phyloP scores from a whole-genome alignment of 2,329 filamentous ascomycete species.

The Colletotrichum nymphaeae region DNA sequence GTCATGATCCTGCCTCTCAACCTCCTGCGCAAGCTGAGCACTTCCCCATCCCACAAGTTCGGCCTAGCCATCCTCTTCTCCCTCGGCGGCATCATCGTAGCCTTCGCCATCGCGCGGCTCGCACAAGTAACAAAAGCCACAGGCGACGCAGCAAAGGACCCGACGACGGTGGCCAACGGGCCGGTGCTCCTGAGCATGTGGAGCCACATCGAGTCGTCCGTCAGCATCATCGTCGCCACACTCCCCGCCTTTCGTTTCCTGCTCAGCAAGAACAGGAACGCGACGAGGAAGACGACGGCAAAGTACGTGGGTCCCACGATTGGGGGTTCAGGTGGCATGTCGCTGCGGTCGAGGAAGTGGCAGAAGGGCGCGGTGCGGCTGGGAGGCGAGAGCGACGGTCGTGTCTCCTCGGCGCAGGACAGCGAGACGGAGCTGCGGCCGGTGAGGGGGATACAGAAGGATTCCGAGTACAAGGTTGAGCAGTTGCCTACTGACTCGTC shows the following conservation, averaged over 20 bases:
- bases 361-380: constrained; percentile 10
- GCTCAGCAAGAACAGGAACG: constrained; percentile 16
- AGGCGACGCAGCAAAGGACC: constrained; percentile 24
- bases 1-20: constrained; percentile 26
- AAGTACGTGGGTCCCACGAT: constrained; percentile 9
- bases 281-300: constrained; percentile 3
- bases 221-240: constrained; percentile 31
- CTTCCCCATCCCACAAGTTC: constrained; percentile 16
- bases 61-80: constrained; percentile 32
- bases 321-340: constrained; percentile 7
- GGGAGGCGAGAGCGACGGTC: neutral
- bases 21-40: constrained; percentile 21
- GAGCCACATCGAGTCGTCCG: constrained; percentile 33
- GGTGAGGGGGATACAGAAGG: constrained; percentile 16
- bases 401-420: neutral
- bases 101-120: constrained; percentile 28
- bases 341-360: constrained; percentile 8
- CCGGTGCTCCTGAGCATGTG: constrained; percentile 34
- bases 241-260: constrained; percentile 31
- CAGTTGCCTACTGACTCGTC: neutral
- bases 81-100: constrained; percentile 30
- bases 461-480: constrained; percentile 14
- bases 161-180: constrained; percentile 27
- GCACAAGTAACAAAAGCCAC: constrained; percentile 23
- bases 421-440: constrained; percentile 26